phyloP scores from a whole-genome alignment of 2,329 filamentous ascomycete species.

The Alternaria angustiovoidea region DNA sequence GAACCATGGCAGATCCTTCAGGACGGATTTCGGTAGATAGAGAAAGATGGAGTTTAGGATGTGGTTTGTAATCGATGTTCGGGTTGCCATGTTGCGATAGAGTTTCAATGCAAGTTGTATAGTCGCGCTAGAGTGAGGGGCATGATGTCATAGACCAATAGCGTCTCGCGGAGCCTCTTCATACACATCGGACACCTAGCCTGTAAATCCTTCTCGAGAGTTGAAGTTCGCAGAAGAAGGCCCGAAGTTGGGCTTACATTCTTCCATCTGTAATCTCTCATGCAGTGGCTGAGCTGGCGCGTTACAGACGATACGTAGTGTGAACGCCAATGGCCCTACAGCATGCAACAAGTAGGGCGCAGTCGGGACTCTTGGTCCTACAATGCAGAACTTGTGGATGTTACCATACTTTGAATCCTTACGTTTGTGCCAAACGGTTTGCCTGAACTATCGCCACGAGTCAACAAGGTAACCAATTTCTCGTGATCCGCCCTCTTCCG shows the following conservation, averaged over 20 bases:
- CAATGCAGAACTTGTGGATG: not conserved
- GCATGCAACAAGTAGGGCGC: not conserved
- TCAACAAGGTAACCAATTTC: not conserved
- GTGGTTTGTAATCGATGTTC: not conserved
- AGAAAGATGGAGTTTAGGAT: not conserved
- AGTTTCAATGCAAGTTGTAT: slow-evolving; percentile 2
- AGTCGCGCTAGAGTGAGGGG: slow-evolving; percentile 18
- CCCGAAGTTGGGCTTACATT: not conserved
- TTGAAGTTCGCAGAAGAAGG: not conserved
- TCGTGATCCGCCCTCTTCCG: not conserved
- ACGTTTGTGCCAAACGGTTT: not conserved
- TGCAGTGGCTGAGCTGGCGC: not conserved
- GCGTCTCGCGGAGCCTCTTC: not conserved
- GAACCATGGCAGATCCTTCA: slow-evolving; percentile 23
- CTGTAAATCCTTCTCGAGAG: not conserved
- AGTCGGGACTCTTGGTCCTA: not conserved
- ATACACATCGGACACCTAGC: not conserved
- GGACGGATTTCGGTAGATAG: not conserved
- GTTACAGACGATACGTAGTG: not conserved
- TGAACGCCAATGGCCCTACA: not conserved
- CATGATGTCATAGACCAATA: slow-evolving; percentile 23
- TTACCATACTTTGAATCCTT: not conserved
- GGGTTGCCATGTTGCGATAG: not conserved
- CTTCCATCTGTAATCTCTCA: not conserved
- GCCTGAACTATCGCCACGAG: not conserved